Base-by-base conservation (phyloP, 495 filamentous ascomycete genomes). In the Talaromyces adpressus region DNA sequence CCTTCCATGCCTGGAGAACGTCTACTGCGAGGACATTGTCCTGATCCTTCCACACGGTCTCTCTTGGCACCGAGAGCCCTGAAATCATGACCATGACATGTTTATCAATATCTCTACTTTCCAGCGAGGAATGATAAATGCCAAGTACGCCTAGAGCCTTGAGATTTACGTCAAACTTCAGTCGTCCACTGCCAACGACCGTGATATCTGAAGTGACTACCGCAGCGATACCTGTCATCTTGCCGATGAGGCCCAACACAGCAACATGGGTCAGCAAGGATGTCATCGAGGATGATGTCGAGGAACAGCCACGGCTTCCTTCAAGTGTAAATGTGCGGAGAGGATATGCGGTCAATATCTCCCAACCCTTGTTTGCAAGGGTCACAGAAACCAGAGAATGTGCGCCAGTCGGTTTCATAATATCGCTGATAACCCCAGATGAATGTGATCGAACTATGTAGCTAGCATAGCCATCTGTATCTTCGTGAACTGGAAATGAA, bases 141-240 rank as follows among this genome's bases (percentile, higher is more conserved):
- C 92, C 93, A 12, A 97, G 71, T 18, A 81, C 82, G 0, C 94
- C 94, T 25, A 98, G 72, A 0, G 90, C 93, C 71, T 96, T 98
- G 47, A 97, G 65, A 47, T 77, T 81, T 6, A 86, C 82, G 65
- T 85, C 83, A 18, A 92, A 72, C 16, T 85, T 73, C 29, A 96
- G 72, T 4, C 75, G 70, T 3, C 89, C 86, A 51, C 83, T 87
- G 27, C 83, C 75, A 9, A 82, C 74, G 7, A 86, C 67, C 25
- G 77, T 79, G 14, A 85, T 81, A n/a, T 81, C 78, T 12, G 79
- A 86, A 8, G 71, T 75, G 1, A 89, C 68, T 14, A 97, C 78
- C 0, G 91, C 94, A 0, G 90, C 92, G 2, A 87, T 85, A 7
- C 92, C 94, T 2, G 92, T 91, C 88, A 98, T 95, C 71, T 96